Percentiles rank a stretch among this genome's conserved stretches.
phyloP scores from a whole-genome alignment of 768 basidiomycete genomes.

The Naematelia aurantialba region DNA sequence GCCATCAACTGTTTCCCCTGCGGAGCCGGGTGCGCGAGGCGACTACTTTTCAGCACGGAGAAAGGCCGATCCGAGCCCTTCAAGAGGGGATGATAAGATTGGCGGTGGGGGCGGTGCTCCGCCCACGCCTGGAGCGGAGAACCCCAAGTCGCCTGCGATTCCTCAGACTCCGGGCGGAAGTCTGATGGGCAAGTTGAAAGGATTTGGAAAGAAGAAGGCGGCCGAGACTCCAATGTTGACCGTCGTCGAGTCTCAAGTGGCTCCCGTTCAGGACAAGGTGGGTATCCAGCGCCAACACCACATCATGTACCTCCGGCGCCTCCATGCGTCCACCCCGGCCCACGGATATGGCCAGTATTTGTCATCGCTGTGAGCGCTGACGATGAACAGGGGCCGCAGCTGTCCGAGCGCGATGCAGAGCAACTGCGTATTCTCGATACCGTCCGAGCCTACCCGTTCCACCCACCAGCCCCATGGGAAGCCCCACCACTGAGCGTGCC shows the following conservation, averaged over 20 bases:
- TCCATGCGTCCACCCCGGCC: no score
- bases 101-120: not conserved
- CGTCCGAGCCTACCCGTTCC: conserved; percentile 50
- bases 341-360: no score
- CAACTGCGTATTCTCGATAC: conserved; percentile 50
- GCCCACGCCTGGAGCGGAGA: conserved; percentile 49
- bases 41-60: conserved; percentile 48
- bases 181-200: conserved; percentile 73
- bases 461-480: conserved; percentile 68
- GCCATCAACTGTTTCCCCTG: conserved; percentile 30
- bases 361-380: not conserved
- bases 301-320: no score
- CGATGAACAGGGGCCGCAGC: conserved; percentile 24
- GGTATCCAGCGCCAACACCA: no score
- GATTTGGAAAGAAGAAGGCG: conserved; percentile 53
- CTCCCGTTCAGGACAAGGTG: conserved; percentile 31
- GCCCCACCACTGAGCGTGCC: conserved; percentile 66
- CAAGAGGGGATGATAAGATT: conserved; percentile 1
- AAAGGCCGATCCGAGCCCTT: conserved; percentile 14
- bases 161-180: conserved; percentile 42
- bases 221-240: conserved; percentile 26
- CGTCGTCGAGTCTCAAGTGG: conserved; percentile 22
- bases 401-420: conserved; percentile 40
- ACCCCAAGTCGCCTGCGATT: conserved; percentile 19
- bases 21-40: conserved; percentile 13